Evolutionary conservation across 2,329 filamentous ascomycete genomes (phyloP).

Genomic region (Ilyonectria robusta): DNA sequence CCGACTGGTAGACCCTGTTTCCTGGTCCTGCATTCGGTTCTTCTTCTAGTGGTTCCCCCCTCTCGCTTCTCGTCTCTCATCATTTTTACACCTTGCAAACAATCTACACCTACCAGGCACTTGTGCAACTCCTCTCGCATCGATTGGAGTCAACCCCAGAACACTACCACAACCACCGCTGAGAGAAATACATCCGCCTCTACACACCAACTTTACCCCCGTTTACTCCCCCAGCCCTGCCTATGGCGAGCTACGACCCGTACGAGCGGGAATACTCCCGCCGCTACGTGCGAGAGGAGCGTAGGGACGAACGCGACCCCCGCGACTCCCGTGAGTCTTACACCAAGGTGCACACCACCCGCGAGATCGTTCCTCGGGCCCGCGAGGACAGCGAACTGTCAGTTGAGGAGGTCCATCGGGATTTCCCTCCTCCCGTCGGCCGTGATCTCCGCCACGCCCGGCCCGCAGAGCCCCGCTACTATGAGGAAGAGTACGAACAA

Average conservation of each 20-base stretch:
- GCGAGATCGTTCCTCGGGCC: constrained; percentile 69
- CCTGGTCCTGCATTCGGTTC: neutral
- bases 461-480: constrained; percentile 73
- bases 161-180: neutral
- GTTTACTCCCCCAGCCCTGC: constrained; percentile 11
- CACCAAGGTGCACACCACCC: constrained; percentile 59
- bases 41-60: neutral
- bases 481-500: constrained; percentile 68
- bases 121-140: neutral
- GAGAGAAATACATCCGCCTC: neutral
- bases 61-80: neutral
- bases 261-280: constrained; percentile 67
- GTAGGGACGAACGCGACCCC: constrained; percentile 65
- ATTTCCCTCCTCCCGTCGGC: constrained; percentile 81
- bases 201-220: constrained; percentile 7
- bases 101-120: neutral
- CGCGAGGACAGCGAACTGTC: constrained; percentile 83
- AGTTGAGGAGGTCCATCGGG: constrained; percentile 86
- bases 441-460: constrained; percentile 72
- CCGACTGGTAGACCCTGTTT: constrained; percentile 12
- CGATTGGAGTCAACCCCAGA: neutral
- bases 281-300: constrained; percentile 69
- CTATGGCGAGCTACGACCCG: constrained; percentile 66
- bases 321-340: constrained; percentile 67
- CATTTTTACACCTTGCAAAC: constrained; percentile 2